phyloP scores from a whole-genome alignment of 2,329 filamentous ascomycete species.

The Lachnellula hyalina region DNA sequence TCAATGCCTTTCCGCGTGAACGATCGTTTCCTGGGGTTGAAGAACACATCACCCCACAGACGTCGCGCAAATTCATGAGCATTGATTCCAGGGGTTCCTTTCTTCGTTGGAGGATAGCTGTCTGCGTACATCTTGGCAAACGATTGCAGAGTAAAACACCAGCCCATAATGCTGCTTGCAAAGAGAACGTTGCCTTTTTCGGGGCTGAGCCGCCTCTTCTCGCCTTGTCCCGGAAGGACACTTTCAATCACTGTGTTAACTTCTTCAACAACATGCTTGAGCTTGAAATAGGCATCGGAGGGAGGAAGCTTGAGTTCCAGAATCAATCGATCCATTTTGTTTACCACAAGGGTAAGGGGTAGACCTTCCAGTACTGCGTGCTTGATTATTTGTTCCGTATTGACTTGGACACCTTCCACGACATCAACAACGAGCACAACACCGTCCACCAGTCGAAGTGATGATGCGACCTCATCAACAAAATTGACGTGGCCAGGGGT shows the following conservation, averaged over 20 bases:
- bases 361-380: constrained; percentile 88
- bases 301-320: constrained; percentile 91
- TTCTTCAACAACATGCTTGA: constrained; percentile 97
- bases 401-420: constrained; percentile 97
- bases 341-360: constrained; percentile 84
- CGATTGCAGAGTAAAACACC: constrained; percentile 92
- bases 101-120: constrained; percentile 51
- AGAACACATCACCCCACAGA: constrained; percentile 96
- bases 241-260: constrained; percentile 95
- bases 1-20: constrained; percentile 87
- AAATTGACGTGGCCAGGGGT: constrained; percentile 98
- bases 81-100: constrained; percentile 58
- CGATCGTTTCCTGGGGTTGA: constrained; percentile 81
- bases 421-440: constrained; percentile 93
- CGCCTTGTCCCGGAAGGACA: constrained; percentile 74
- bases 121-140: constrained; percentile 97
- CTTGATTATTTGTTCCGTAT: constrained; percentile 95
- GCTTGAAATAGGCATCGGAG: constrained; percentile 95
- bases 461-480: constrained; percentile 90
- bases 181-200: constrained; percentile 99
- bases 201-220: constrained; percentile 76
- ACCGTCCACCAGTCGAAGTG: constrained; percentile 82
- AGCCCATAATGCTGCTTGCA: constrained; percentile 86
- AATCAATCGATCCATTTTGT: constrained; percentile 96
- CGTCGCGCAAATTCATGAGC: constrained; percentile 75